phyloP scores from a whole-genome alignment of 1,139 yeast species.

The Kodamaea ohmeri region DNA sequence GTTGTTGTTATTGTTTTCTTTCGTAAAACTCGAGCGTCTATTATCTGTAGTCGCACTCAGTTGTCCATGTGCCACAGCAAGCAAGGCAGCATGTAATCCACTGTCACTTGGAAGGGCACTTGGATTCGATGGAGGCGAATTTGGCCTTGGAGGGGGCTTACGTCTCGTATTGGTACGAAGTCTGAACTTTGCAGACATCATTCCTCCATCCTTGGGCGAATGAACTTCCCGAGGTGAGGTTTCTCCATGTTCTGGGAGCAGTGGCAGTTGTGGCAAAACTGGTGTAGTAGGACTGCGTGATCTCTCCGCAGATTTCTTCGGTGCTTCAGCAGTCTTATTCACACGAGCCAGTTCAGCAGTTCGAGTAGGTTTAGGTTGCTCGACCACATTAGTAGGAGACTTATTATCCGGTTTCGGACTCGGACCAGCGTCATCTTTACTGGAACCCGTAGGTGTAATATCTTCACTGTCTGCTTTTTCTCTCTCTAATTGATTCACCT shows the following conservation, averaged over 20 bases:
- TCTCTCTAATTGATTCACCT: slow-evolving; percentile 29
- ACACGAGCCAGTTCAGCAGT: not conserved
- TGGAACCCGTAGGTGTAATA: not conserved
- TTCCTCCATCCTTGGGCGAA: slow-evolving; percentile 6
- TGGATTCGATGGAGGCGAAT: slow-evolving; percentile 11
- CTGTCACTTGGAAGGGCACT: slow-evolving; percentile 16
- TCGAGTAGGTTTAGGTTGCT: not conserved
- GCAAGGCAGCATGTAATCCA: slow-evolving; percentile 43
- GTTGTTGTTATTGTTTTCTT: no score
- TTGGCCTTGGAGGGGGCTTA: slow-evolving; percentile 33
- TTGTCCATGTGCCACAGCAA: slow-evolving; percentile 42
- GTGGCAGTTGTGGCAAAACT: slow-evolving; percentile 1
- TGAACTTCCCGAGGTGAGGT: not conserved
- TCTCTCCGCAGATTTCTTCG: slow-evolving; percentile 1
- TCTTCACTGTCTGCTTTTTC: slow-evolving; percentile 1
- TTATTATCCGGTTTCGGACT: not conserved
- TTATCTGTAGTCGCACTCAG: slow-evolving; percentile 24
- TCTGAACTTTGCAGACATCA: slow-evolving; percentile 16
- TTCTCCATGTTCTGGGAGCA: not conserved
- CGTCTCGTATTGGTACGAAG: slow-evolving; percentile 26
- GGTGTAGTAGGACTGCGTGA: not conserved
- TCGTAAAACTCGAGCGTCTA: slow-evolving; percentile 39
- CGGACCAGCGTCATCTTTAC: not conserved
- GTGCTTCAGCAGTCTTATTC: slow-evolving; percentile 3
- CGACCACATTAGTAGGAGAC: not conserved